Base-by-base conservation (phyloP, 345 rosid species). In the Eucalyptus curtisii region DNA sequence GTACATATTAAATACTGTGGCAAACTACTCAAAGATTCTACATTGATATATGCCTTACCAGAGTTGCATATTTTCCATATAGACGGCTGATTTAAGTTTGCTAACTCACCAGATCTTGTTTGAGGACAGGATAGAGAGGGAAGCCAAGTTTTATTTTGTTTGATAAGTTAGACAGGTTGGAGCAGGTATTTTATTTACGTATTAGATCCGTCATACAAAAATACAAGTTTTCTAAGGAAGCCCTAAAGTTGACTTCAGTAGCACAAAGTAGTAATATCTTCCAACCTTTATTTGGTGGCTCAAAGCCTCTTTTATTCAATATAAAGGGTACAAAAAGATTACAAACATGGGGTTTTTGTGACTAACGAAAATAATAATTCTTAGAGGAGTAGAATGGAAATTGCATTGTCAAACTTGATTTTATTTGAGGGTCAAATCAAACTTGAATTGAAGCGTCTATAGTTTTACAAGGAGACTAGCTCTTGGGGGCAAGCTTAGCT, bases 401-500 rank as follows among this genome's bases (percentile, higher is more conserved):
- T 76, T 76, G 15, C 47, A 76, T 37, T 20, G 47, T 40, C 30
- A 10, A 76, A 76, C 47, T 76, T 20, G 15, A 76, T 2, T 76
- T 76, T 76, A 76, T 76, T 76, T 40, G 15, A 76, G 13, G 47
- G 5, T 44, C 30, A 37, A 49, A 49, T 25, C 88, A 66, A 49
- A 66, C 40, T 64, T n/a, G 50, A 87, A 68, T 47, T n/a, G 76
- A 87, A 49, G 4, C 8, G 20, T 33, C 13, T 45, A 25, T 25
- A 37, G 13, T 76, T 64, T 47, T 5, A 15, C 45, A 17, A 49
- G 48, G 42, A 20, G 42, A 50, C 42, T 85, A 85, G 44, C 40
- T 66, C 87, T 93, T 93, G 86, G 94, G 91, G 79, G 94, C 92
- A 85, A 93, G 90, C 86, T 86, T 92, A 27, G 93, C 52, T 92